Percentiles rank a stretch among this genome's conserved stretches.
phyloP scores from a whole-genome alignment of 371 early-diverging fungal species.

The Mortierella sp. region DNA sequence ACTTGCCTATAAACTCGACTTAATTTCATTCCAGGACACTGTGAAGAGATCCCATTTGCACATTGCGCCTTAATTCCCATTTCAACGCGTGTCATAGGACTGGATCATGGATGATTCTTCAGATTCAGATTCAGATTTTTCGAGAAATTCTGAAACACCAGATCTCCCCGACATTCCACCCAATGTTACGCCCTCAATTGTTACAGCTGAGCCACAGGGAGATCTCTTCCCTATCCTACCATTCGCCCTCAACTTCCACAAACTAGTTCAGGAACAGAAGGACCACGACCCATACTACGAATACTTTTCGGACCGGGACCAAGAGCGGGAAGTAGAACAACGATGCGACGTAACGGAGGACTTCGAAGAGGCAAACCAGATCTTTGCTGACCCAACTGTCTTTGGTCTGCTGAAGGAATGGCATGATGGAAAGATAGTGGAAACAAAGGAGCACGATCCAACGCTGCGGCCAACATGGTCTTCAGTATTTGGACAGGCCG shows the following conservation, averaged over 20 bases:
- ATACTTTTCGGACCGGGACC: constrained; percentile 31
- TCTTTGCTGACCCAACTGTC: constrained; percentile 43
- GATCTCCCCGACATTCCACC: not conserved
- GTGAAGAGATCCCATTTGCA: too few species aligned
- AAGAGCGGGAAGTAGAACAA: constrained; percentile 17
- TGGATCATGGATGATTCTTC: constrained; percentile 1
- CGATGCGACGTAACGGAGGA: constrained; percentile 29
- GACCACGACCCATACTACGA: constrained; percentile 26
- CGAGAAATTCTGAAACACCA: not conserved
- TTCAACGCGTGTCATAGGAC: not conserved
- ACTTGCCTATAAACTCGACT: too few species aligned
- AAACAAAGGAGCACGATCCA: constrained; percentile 4
- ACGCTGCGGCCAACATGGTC: constrained; percentile 41
- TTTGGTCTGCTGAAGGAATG: constrained; percentile 36
- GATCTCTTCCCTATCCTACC: constrained; percentile 20
- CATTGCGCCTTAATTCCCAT: too few species aligned
- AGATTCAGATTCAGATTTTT: not conserved
- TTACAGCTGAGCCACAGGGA: constrained; percentile 24
- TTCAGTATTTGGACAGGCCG: constrained; percentile 30
- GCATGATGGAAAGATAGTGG: constrained; percentile 13
- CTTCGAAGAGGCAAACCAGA: constrained; percentile 15
- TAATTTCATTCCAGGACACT: too few species aligned
- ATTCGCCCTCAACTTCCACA: constrained; percentile 16
- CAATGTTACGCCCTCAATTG: constrained; percentile 11
- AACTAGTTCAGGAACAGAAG: constrained; percentile 19